Conservation (phyloP, 495 filamentous ascomycete genomes). For the Aspergillus diversus region DNA sequence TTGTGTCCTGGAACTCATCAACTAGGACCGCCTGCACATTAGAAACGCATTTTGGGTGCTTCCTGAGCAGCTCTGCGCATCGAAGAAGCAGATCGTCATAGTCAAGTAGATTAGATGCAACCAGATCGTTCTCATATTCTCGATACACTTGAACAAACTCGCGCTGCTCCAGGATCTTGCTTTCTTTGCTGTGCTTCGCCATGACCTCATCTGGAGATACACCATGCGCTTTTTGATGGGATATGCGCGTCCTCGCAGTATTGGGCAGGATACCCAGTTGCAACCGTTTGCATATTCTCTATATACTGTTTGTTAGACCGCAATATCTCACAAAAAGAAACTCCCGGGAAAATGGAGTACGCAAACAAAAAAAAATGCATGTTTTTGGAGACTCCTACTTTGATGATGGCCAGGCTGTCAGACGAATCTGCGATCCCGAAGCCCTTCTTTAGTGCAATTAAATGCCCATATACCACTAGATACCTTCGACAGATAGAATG, state of each 20-base stretch:
- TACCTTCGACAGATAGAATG: constrained; percentile 92
- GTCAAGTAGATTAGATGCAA: constrained; percentile 82
- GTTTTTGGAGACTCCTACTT: constrained; percentile 19
- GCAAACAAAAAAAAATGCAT: constrained; percentile 8
- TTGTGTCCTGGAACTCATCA: constrained; percentile 99
- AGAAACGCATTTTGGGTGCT: constrained; percentile 81
- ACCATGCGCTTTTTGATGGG: constrained; percentile 80
- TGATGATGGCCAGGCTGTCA: constrained; percentile 76
- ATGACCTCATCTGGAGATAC: constrained; percentile 48
- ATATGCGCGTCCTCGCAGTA: constrained; percentile 74
- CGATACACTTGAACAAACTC: constrained; percentile 75
- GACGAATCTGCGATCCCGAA: constrained; percentile 93
- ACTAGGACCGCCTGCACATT: constrained; percentile 93
- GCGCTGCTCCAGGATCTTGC: constrained; percentile 63
- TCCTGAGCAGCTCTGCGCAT: constrained; percentile 78
- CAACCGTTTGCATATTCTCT: constrained; percentile 79
- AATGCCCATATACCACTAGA: constrained; percentile 79
- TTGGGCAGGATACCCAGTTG: constrained; percentile 70
- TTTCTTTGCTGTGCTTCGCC: constrained; percentile 37
- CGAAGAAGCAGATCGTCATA: constrained; percentile 92
- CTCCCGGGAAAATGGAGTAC: not conserved
- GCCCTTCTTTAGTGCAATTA: constrained; percentile 78
- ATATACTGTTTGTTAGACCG: constrained; percentile 13
- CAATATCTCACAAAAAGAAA: not conserved
- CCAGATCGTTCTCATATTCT: constrained; percentile 77